Evolutionary conservation across 495 filamentous ascomycete species (phyloP).

Genomic region (Chaetomium cochliodes): DNA sequence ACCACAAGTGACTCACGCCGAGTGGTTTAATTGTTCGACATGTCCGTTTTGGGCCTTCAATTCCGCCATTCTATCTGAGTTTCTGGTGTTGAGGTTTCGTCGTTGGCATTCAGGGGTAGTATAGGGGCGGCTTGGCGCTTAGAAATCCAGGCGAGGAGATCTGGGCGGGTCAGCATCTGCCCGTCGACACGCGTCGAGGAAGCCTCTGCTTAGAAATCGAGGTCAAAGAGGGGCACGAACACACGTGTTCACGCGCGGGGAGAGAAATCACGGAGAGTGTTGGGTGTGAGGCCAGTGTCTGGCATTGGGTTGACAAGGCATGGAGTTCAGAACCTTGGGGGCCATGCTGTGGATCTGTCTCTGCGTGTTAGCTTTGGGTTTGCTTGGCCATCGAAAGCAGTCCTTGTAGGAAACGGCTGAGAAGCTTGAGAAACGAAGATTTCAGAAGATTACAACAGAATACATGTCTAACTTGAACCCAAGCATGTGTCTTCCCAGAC

Average conservation of each 20-base stretch:
- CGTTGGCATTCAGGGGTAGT: neutral
- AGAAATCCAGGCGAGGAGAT: constrained; percentile 7
- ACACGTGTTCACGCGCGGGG: constrained; percentile 1
- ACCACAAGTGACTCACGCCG: constrained; percentile 9
- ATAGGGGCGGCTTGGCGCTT: constrained; percentile 9
- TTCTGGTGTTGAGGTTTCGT: neutral
- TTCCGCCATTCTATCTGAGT: neutral
- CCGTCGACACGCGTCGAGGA: neutral
- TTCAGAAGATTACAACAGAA: neutral
- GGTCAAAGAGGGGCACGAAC: neutral
- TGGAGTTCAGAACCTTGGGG: too few relatives aligned
- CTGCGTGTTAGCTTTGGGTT: too few relatives aligned
- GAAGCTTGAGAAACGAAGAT: neutral
- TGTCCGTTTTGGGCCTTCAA: neutral
- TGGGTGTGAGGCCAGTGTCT: neutral
- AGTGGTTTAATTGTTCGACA: neutral
- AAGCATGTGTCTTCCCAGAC: too few relatives aligned
- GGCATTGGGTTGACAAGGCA: too few relatives aligned
- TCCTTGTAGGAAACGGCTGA: too few relatives aligned
- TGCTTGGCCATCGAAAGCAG: neutral
- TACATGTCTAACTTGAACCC: neutral
- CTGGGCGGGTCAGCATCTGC: constrained; percentile 4
- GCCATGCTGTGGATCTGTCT: too few relatives aligned
- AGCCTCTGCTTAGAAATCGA: constrained; percentile 13
- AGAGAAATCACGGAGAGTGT: neutral